phyloP scores from a whole-genome alignment of 805 yeast genomes.

The Naumovozyma baii region DNA sequence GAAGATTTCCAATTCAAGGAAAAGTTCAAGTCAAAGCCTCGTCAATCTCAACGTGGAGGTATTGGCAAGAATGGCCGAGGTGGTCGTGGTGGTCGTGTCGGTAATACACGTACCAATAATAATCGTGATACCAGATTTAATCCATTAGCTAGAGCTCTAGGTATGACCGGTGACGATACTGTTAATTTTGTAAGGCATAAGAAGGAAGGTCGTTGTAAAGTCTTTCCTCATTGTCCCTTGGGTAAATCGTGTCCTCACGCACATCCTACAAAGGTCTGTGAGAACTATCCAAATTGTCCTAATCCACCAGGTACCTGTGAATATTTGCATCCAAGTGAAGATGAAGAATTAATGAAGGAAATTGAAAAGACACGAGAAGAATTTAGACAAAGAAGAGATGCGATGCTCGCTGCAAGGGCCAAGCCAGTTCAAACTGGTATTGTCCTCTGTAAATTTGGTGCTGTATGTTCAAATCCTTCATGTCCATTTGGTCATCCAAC shows the following conservation, averaged over 20 bases:
- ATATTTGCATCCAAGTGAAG: constrained; percentile 78
- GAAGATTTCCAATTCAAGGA: constrained; percentile 8
- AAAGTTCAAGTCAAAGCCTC: constrained; percentile 3
- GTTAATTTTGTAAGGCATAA: constrained; percentile 35
- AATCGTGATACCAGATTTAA: constrained; percentile 26
- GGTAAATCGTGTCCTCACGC: constrained; percentile 61
- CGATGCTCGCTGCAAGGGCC: constrained; percentile 27
- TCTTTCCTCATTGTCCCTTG: constrained; percentile 60
- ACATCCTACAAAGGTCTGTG: constrained; percentile 74
- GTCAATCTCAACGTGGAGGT: constrained; percentile 16
- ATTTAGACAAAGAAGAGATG: constrained; percentile 36
- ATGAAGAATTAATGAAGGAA: constrained; percentile 59
- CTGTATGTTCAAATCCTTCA: constrained; percentile 60
- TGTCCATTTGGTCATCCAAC: constrained; percentile 93
- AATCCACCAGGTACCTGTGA: constrained; percentile 76
- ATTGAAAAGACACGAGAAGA: constrained; percentile 53
- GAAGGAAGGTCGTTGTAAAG: constrained; percentile 55
- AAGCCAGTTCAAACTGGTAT: constrained; percentile 39
- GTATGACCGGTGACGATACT: constrained; percentile 24
- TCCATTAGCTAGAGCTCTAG: constrained; percentile 33
- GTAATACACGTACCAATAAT: constrained; percentile 18
- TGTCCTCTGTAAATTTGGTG: constrained; percentile 67
- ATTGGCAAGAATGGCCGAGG: constrained; percentile 11
- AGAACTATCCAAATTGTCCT: constrained; percentile 67
- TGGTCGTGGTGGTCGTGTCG: constrained; percentile 16